Percentiles rank a stretch among this genome's conserved stretches.
phyloP scores from a whole-genome alignment of 2,329 filamentous ascomycete genomes.

The Clarireedia sp. region DNA sequence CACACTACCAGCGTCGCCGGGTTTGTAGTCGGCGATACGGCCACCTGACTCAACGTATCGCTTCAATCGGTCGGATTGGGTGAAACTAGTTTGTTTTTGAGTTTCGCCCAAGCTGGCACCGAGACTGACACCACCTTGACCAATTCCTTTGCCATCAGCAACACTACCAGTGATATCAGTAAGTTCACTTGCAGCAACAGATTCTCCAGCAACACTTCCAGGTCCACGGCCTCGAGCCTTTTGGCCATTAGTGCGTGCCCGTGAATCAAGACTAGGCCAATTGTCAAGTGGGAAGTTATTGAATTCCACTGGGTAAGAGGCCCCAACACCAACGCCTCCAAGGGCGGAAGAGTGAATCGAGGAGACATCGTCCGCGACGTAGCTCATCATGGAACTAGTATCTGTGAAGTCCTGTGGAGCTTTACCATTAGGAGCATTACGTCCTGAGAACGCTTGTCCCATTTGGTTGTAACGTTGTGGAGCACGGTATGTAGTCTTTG shows the following conservation, averaged over 20 bases:
- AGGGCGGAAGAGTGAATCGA: conserved; percentile 90
- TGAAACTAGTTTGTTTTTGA: conserved; percentile 65
- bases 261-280: conserved; percentile 74
- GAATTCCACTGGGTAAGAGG: conserved; percentile 91
- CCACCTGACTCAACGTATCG: conserved; percentile 86
- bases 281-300: conserved; percentile 70
- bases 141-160: conserved; percentile 64
- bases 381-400: conserved; percentile 82
- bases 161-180: conserved; percentile 69
- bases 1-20: conserved; percentile 53
- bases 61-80: conserved; percentile 84
- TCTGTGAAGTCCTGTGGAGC: conserved; percentile 39
- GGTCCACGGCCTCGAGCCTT: conserved; percentile 60
- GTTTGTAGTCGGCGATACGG: conserved; percentile 49
- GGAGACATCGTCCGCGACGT: conserved; percentile 94
- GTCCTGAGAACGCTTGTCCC: conserved; percentile 34
- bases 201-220: conserved; percentile 83
- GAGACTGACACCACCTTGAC: conserved; percentile 82
- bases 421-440: conserved; percentile 24
- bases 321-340: conserved; percentile 69
- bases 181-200: conserved; percentile 81
- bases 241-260: conserved; percentile 54
- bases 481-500: conserved; percentile 83
- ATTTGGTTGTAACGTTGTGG: conserved; percentile 82
- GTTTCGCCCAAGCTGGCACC: conserved; percentile 68